Evolutionary conservation across 1,139 yeast species (phyloP).

Genomic region (Meyerozyma smithsonii): DNA sequence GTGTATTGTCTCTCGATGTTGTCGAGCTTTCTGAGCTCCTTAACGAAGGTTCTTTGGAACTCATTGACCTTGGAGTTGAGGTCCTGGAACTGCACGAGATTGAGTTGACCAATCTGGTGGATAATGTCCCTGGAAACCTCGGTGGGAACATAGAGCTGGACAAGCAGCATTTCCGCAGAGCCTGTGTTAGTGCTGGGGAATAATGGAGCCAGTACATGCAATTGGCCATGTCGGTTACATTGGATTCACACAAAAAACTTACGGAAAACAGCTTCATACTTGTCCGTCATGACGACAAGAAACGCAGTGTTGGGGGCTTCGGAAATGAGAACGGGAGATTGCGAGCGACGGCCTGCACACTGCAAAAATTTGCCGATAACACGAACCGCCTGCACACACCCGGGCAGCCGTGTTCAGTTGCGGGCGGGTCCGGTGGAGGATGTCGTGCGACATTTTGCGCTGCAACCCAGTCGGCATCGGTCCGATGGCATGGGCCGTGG

Average conservation of each 20-base stretch:
- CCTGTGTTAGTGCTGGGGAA: slow-evolving; percentile 22
- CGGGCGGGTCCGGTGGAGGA: no score
- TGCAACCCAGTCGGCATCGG: background rate
- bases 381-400: no score
- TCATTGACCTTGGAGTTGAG: slow-evolving; percentile 62
- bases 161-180: slow-evolving; percentile 79
- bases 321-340: background rate
- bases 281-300: slow-evolving; percentile 19
- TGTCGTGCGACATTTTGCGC: background rate
- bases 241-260: slow-evolving; percentile 17
- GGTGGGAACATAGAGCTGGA: slow-evolving; percentile 67
- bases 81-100: slow-evolving; percentile 65
- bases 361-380: background rate
- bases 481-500: no score
- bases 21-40: slow-evolving; percentile 62
- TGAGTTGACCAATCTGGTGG: slow-evolving; percentile 59
- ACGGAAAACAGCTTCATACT: slow-evolving; percentile 72
- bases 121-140: slow-evolving; percentile 66
- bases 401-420: no score
- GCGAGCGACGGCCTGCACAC: background rate
- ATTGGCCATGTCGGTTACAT: background rate
- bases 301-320: background rate
- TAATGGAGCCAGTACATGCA: no score
- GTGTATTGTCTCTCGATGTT: slow-evolving; percentile 63
- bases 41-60: slow-evolving; percentile 69